Base-by-base conservation (phyloP, 768 basidiomycete genomes). In the Kondoa subrosea region DNA sequence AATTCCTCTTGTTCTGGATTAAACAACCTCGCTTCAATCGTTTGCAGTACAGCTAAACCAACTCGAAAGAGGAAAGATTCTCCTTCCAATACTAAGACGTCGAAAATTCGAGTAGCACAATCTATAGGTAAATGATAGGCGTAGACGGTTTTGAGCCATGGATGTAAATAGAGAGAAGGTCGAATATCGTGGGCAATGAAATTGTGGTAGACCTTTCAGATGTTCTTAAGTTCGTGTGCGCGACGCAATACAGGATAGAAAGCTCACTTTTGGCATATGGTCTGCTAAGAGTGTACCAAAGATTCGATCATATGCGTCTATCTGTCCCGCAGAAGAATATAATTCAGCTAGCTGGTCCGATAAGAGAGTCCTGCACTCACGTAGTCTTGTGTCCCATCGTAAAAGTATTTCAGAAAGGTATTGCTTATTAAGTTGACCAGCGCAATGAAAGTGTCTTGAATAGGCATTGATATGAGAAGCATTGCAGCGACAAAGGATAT, bases 161-260 rank as follows among this genome's bases (percentile, higher is more conserved):
- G 85, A 0, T 81, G 83, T 17, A 93, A 80, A 79, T 92, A 93
- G n/a, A 84, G 81, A 1, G 84, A 79, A 1, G 91, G 90, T 0
- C 89, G 87, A 73, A 93, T 83, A 70, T 91, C 88, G 75, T 91
- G 88, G 73, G 91, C 88, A 76, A 91, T 90, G 78, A 92, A 91
- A 78, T 91, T 91, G 79, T 90, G 88, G 76, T 90, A 91, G 70
- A 93, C 89, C 91, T 74, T 56, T 56, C n/a, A 60, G 4, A 26
- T 26, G 34, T 32, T 56, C 29, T 69, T 30, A 27, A 64, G 57
- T 64, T 12, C n/a, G n/a, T n/a, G n/a, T 34, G 34, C 25, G 60
- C 12, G 30, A 30, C 16, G 14, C 57, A 25, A 21, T 1, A 17
- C n/a, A 65, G n/a, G 30, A 56, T 0, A 56, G n/a, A 34, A 30